These are phyloP conservation scores for Pyricularia grisea DNA, from an alignment of 2,329 filamentous ascomycete species.

Conservation along the genomic window DNA sequence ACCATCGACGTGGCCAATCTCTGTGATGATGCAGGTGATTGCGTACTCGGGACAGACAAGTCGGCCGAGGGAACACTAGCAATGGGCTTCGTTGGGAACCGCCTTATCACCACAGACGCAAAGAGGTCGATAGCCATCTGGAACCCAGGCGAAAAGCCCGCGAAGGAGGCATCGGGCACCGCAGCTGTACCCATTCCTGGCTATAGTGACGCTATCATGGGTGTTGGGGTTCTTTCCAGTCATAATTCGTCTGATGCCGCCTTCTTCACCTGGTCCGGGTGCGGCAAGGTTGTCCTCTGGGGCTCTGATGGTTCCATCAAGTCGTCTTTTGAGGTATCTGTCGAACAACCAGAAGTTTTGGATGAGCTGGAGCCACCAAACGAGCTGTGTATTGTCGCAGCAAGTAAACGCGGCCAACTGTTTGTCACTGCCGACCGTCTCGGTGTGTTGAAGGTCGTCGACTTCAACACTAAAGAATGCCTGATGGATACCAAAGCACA, in stretches of 20 bases:
- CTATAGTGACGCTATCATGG: conserved; percentile 58
- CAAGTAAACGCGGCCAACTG: conserved; percentile 51
- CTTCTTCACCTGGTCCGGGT: conserved; percentile 84
- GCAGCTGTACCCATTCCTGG: conserved; percentile 50
- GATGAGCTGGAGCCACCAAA: conserved; percentile 44
- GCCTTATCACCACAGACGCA: conserved; percentile 66
- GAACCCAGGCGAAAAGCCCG: conserved; percentile 33
- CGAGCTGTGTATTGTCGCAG: conserved; percentile 49
- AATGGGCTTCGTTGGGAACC: conserved; percentile 57
- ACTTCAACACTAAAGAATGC: conserved; percentile 50
- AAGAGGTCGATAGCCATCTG: conserved; percentile 66
- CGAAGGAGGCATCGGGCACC: background rate
- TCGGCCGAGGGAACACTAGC: conserved; percentile 45
- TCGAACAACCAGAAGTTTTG: conserved; percentile 51
- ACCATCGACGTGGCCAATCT: conserved; percentile 42
- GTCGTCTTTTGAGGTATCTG: conserved; percentile 52
- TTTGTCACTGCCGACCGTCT: conserved; percentile 80
- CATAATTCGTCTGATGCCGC: conserved; percentile 54
- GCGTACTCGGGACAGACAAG: conserved; percentile 27
- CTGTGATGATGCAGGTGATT: conserved; percentile 28
- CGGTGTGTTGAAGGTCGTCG: conserved; percentile 68
- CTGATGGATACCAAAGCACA: conserved; percentile 76
- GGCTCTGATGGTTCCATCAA: conserved; percentile 60
- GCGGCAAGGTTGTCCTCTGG: conserved; percentile 79
- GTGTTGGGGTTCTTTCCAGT: conserved; percentile 56